Conservation (phyloP, 768 basidiomycete genomes). For the Dentipellis sp. region DNA sequence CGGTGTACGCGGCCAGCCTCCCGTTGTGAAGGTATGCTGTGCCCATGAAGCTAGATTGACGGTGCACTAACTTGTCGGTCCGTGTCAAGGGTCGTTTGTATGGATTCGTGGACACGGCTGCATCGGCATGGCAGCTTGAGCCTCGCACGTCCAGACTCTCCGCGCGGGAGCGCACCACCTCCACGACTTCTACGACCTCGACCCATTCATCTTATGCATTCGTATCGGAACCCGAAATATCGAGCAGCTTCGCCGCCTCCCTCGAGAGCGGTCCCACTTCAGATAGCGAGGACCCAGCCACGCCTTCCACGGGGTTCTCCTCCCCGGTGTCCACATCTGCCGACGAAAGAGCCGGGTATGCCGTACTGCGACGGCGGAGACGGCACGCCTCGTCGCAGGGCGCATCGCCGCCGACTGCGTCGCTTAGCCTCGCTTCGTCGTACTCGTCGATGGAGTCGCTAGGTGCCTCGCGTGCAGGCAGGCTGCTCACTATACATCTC, state of each 20-base stretch:
- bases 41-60: not conserved
- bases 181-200: slow-evolving; percentile 64
- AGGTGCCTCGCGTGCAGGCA: slow-evolving; percentile 45
- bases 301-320: slow-evolving; percentile 47
- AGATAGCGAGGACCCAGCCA: slow-evolving; percentile 54
- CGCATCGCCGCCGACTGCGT: slow-evolving; percentile 39
- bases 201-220: slow-evolving; percentile 77
- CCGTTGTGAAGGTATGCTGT: slow-evolving; percentile 58
- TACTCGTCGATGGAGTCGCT: slow-evolving; percentile 72
- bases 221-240: slow-evolving; percentile 78
- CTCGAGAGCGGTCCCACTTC: slow-evolving; percentile 67
- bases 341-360: slow-evolving; percentile 25
- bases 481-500: slow-evolving; percentile 68
- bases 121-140: slow-evolving; percentile 76
- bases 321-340: slow-evolving; percentile 49
- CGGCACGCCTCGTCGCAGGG: slow-evolving; percentile 30
- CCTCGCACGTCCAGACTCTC: slow-evolving; percentile 46
- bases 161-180: slow-evolving; percentile 63
- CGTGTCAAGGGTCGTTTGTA: slow-evolving; percentile 59
- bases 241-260: slow-evolving; percentile 77
- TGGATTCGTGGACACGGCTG: slow-evolving; percentile 53
- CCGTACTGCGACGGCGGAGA: slow-evolving; percentile 9
- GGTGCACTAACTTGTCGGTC: not conserved
- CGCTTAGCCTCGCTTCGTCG: slow-evolving; percentile 56
- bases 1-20: slow-evolving; percentile 58